Evolutionary conservation across 768 basidiomycete species (phyloP).

Genomic region (Boletellus sp.): DNA sequence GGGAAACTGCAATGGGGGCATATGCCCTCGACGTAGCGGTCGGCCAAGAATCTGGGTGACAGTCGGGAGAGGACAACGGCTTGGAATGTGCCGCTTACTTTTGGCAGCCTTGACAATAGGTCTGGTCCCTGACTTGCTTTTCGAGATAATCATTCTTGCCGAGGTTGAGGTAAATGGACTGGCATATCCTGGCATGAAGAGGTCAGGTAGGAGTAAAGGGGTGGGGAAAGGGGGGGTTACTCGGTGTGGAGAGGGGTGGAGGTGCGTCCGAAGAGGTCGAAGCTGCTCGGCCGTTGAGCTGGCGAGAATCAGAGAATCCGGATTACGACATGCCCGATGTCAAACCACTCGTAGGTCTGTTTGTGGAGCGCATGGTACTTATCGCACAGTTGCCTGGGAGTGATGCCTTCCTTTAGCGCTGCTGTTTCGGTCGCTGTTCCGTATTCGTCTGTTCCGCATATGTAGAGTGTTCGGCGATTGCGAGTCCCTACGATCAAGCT

Average conservation of each 20-base stretch:
- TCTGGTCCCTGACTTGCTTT: conserved; percentile 86
- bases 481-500: conserved; percentile 45
- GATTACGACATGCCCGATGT: conserved; percentile 64
- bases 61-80: conserved; percentile 7
- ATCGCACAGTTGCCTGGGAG: conserved; percentile 79
- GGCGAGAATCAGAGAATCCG: background rate
- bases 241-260: conserved; percentile 87
- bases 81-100: conserved; percentile 46
- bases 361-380: conserved; percentile 87
- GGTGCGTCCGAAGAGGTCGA: conserved; percentile 95
- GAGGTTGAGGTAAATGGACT: conserved; percentile 84
- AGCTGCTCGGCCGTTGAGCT: conserved; percentile 43
- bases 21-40: conserved; percentile 96
- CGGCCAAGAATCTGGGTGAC: conserved; percentile 76
- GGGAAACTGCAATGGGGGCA: conserved; percentile 92
- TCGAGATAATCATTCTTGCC: conserved; percentile 72
- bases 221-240: conserved; percentile 39
- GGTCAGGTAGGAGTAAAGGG: background rate
- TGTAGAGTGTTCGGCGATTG: conserved; percentile 87
- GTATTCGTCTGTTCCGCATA: conserved; percentile 99
- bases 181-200: conserved; percentile 63
- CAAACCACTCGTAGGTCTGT: conserved; percentile 97
- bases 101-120: conserved; percentile 88
- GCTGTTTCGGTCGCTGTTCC: conserved; percentile 99
- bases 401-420: conserved; percentile 82